Percentiles rank a stretch among this genome's conserved stretches.
These are phyloP conservation scores for Rosa chinensis DNA, from an alignment of 306 rosid genomes.

Conservation along the genomic window DNA sequence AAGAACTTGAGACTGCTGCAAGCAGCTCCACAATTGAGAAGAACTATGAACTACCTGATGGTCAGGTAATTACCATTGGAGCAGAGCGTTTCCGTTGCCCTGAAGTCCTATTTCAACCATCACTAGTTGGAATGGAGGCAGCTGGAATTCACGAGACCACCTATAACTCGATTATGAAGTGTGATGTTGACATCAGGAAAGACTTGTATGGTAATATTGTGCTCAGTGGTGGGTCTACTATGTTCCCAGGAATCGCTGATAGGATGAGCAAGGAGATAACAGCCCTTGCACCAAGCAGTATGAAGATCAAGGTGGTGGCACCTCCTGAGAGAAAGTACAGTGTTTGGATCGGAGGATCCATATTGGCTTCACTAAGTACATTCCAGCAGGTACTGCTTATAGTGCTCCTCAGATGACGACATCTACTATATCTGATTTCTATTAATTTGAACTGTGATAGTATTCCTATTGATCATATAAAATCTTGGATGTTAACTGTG, in stretches of 20 bases:
- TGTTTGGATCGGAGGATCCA: conserved; percentile 49
- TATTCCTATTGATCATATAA: background rate
- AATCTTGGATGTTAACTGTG: background rate
- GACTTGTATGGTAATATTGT: conserved; percentile 44
- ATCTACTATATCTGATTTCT: background rate
- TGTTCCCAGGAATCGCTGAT: conserved; percentile 47
- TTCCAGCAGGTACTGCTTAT: conserved; percentile 43
- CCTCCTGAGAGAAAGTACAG: conserved; percentile 48
- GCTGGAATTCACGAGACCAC: conserved; percentile 46
- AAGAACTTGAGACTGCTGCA: conserved; percentile 41
- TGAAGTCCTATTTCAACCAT: conserved; percentile 45
- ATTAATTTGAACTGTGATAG: background rate
- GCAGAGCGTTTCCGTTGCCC: conserved; percentile 50
- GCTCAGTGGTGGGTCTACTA: conserved; percentile 48
- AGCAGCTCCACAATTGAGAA: conserved; percentile 43
- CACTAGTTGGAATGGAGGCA: conserved; percentile 43
- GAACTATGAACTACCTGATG: conserved; percentile 43
- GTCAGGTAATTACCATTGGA: conserved; percentile 44
- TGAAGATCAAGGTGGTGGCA: conserved; percentile 43
- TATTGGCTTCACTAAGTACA: conserved; percentile 45
- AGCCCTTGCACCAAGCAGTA: conserved; percentile 46
- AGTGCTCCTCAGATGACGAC: background rate
- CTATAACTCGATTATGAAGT: conserved; percentile 44
- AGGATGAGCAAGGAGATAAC: conserved; percentile 51
- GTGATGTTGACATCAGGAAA: conserved; percentile 43